phyloP scores from a whole-genome alignment of 2,329 filamentous ascomycete genomes.

The Elsinoe batatas region DNA sequence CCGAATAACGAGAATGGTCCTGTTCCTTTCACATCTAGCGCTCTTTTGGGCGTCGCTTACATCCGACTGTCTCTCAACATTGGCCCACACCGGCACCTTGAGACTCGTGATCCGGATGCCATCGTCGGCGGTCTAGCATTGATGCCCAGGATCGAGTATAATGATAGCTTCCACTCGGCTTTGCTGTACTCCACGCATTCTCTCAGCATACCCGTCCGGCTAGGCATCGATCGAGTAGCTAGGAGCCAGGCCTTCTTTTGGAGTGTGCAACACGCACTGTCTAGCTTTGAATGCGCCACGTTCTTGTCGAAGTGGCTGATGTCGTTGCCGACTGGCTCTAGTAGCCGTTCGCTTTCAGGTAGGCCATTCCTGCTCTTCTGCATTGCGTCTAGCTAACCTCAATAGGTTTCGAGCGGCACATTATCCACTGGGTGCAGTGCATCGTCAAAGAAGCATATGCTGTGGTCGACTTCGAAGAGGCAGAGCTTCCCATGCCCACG shows the following conservation, averaged over 20 bases:
- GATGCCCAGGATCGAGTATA: constrained; percentile 36
- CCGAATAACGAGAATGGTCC: constrained; percentile 28
- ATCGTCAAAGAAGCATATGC: constrained; percentile 36
- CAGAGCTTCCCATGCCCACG: not conserved
- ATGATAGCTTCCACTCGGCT: constrained; percentile 40
- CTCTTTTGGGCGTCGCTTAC: constrained; percentile 37
- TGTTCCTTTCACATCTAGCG: constrained; percentile 34
- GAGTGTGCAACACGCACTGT: constrained; percentile 46
- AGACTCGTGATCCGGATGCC: constrained; percentile 33
- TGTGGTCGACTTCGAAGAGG: constrained; percentile 7
- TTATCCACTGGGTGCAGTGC: constrained; percentile 39
- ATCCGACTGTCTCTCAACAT: constrained; percentile 39
- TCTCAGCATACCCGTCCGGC: constrained; percentile 44
- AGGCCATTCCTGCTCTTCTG: constrained; percentile 8
- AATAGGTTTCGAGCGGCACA: constrained; percentile 32
- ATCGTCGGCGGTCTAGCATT: constrained; percentile 32
- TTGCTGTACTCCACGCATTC: constrained; percentile 46
- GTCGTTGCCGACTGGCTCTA: not conserved
- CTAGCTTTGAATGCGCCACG: constrained; percentile 45
- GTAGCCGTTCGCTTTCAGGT: constrained; percentile 16
- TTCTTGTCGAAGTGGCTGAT: constrained; percentile 43
- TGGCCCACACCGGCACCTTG: constrained; percentile 34
- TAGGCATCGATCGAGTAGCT: constrained; percentile 46
- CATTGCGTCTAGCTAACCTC: not conserved
- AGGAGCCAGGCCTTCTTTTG: constrained; percentile 48